Base-by-base conservation (phyloP, 2,329 filamentous ascomycete genomes). In the Boeremia exigua region DNA sequence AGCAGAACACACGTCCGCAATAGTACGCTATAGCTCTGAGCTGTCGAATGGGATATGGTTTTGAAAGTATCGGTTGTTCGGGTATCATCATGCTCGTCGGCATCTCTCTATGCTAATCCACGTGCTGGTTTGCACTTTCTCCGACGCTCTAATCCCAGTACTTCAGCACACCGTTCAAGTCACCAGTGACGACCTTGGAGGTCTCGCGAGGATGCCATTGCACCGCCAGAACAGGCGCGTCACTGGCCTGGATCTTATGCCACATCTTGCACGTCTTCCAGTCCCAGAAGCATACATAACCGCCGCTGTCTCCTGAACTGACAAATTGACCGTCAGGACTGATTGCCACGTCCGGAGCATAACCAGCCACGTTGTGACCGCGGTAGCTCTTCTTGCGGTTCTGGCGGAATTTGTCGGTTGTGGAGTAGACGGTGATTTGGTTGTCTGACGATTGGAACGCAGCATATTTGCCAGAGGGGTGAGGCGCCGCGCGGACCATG, bases 201-300 rank as follows among this genome's bases (percentile, higher is more conserved):
- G 89, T 95, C 82, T 99, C 95, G 78, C 97, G 90, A n/a, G 94
- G 92, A 77, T 98, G 93, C 94, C 95, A 99, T 74, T 90, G 90
- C 54, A 95, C 86, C 63, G 89, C 91, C n/a, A 92, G 91, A 50
- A 97, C 83, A 5, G 93, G 87, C 48, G 89, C 86, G 50, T 92
- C 92, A 56, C 91, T 87, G 23, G 92, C 93, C 77, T 90, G 86
- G 62, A 99, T 86, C 83, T 98, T 98, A 79, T 96, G 92, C 78
- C 92, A 96, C 92, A 99, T 94, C 80, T 97, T 98, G 76, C 94
- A 96, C 34, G 92, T 97, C 85, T 99, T 99, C 91, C 93, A 99
- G 77, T 98, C 95, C 92, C 93, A 99, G 79, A 98, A 97, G 77
- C 91, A 96, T 43, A 96, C 87, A 69, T 86, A 97, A 32, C 96